Percentiles rank a stretch among this genome's conserved stretches.
These are phyloP conservation scores for Sarocladium oryzae DNA, from an alignment of 2,329 filamentous ascomycete species.

Conservation along the genomic window DNA sequence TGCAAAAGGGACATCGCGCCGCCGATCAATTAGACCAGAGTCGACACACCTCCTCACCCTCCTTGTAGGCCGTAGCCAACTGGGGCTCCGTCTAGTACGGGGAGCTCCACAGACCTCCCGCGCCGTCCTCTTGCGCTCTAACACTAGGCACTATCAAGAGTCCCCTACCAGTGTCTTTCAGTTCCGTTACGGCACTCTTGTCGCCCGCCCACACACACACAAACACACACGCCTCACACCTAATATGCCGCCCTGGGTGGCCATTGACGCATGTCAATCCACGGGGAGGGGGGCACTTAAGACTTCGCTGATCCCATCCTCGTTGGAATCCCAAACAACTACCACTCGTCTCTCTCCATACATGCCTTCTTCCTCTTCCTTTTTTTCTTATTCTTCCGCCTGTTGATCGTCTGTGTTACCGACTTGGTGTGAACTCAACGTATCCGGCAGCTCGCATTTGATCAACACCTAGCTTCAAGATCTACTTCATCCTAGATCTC, in stretches of 20 bases:
- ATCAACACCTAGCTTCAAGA: constrained; percentile 35
- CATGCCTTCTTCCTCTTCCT: not conserved
- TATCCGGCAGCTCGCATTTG: constrained; percentile 39
- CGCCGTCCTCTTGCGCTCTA: constrained; percentile 27
- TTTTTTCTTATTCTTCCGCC: constrained; percentile 23
- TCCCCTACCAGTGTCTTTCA: constrained; percentile 16
- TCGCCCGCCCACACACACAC: constrained; percentile 5
- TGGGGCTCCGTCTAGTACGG: constrained; percentile 15
- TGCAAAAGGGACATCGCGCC: constrained; percentile 44
- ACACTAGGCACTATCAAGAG: constrained; percentile 8
- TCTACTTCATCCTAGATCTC: constrained; percentile 10
- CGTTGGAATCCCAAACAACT: not conserved
- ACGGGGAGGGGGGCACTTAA: constrained; percentile 42
- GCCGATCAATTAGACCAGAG: constrained; percentile 48
- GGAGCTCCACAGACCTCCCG: constrained; percentile 31
- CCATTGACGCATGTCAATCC: constrained; percentile 34
- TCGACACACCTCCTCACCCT: constrained; percentile 40
- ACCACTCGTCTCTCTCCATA: not conserved
- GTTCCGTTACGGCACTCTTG: constrained; percentile 16
- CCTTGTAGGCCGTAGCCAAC: constrained; percentile 13
- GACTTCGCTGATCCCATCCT: constrained; percentile 51
- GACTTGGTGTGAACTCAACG: constrained; percentile 31
- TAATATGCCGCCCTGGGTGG: constrained; percentile 8
- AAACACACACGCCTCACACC: constrained; percentile 3
- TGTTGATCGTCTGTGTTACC: constrained; percentile 33